A percentile compares a stretch with the other conserved stretches of the same genome.
Evolutionary conservation across 352 stramenopile genomes (phyloP).

Genomic region (Blastocystis sp.): DNA sequence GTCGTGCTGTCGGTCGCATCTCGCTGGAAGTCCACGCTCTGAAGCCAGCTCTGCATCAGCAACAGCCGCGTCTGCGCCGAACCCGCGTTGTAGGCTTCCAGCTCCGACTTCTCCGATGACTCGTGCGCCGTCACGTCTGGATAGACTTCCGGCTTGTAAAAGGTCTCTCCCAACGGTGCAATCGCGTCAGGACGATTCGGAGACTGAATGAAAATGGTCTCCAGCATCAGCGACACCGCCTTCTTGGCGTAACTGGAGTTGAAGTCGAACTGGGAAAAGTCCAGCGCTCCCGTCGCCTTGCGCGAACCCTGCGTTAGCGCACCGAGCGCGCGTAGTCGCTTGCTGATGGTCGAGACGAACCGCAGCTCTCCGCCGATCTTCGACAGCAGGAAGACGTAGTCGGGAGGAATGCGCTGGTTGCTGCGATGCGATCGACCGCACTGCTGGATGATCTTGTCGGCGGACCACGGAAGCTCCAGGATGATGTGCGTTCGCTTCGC

Average conservation of each 20-base stretch:
- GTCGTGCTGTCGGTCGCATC: not conserved
- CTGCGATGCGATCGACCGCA: conserved; percentile 26
- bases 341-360: conserved; percentile 19
- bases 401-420: conserved; percentile 37
- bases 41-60: not conserved
- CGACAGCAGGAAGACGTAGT: conserved; percentile 48
- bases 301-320: conserved; percentile 33
- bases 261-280: conserved; percentile 47
- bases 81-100: not conserved
- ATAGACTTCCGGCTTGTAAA: conserved; percentile 3
- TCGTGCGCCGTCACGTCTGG: not conserved
- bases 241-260: conserved; percentile 3
- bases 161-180: not conserved
- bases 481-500: conserved; percentile 70
- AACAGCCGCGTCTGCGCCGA: not conserved
- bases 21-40: not conserved
- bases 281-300: conserved; percentile 27
- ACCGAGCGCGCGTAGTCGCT: conserved; percentile 23
- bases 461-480: conserved; percentile 67
- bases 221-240: not conserved
- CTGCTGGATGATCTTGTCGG: conserved; percentile 63
- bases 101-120: not conserved
- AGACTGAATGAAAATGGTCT: not conserved
- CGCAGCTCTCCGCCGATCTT: conserved; percentile 22
- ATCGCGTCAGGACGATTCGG: not conserved